Evolutionary conservation across 345 rosid genomes (phyloP), one percentile per base, ranked within the genome.

Genomic region (Populus deltoides): DNA sequence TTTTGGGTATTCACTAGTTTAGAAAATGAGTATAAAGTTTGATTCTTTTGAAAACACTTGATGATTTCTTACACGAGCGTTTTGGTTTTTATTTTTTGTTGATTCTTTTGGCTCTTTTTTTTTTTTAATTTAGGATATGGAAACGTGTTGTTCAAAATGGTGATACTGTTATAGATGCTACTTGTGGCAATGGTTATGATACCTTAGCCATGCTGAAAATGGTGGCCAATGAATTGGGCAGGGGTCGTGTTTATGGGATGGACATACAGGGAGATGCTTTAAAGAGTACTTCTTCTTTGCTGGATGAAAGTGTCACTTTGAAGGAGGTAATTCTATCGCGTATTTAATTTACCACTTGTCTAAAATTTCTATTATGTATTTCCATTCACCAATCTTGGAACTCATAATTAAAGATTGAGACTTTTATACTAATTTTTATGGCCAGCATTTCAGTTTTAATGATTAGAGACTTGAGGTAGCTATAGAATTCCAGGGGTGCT

Each of bases 151-250:
- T 92, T 35, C 89, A 22, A 72, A 88, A 86, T 85, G 94, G 99
- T 38, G 98, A 93, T 70, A 77, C 83, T 8, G 99, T 83, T 3
- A 71, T 93, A 38, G 98, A 95, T 83, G 98, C 99, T 70, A 93
- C 99, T 2, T 93, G 96, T 85, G 97, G 98, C 66, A 95, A 93
- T 68, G 97, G 99, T 33, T 76, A 89, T 73, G 99, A 95, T 81
- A 92, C 98, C 55, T 84, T 90, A 73, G 91, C 91, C 29, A 86
- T 93, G 87, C 88, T 92, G 43, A 92, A 90, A 79, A 77, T 93
- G 87, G 89, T 95, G 71, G 87, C 84, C 25, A 90, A 89, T 78
- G 90, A 85, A 47, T 87, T 91, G n/a, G 85, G 87, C 67, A 66
- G 24, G 25, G 97, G 92, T 22, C 35, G 82, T 85, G 99, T 95